Percentiles rank a stretch among this genome's conserved stretches.
Evolutionary conservation across 1,139 yeast species (phyloP).

Genomic region (Tardiomyces depauwii): DNA sequence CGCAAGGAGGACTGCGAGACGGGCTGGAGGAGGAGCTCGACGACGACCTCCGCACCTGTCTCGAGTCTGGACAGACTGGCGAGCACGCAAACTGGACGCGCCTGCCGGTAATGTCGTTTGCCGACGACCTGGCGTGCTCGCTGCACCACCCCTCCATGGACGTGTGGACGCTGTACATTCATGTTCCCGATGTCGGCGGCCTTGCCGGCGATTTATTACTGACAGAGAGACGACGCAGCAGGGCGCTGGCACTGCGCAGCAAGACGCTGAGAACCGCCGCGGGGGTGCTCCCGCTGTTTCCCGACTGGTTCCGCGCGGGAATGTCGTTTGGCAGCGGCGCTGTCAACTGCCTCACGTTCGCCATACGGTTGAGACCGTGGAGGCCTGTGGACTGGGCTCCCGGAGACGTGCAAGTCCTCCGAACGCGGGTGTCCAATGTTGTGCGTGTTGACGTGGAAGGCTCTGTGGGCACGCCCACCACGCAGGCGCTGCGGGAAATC

Average conservation of each 20-base stretch:
- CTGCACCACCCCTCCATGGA: background rate
- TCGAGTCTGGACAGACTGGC: background rate
- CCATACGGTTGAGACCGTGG: background rate
- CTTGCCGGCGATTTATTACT: background rate
- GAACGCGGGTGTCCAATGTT: background rate
- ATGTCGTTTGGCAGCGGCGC: background rate
- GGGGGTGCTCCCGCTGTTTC: background rate
- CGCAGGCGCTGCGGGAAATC: background rate
- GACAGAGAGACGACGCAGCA: background rate
- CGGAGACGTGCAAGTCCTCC: background rate
- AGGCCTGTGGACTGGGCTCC: background rate
- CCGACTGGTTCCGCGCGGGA: background rate
- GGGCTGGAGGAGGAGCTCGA: background rate
- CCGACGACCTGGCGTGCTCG: background rate
- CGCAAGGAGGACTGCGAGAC: background rate
- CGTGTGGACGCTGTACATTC: background rate
- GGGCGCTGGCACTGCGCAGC: background rate
- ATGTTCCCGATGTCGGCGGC: background rate
- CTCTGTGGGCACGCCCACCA: background rate
- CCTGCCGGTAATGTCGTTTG: background rate
- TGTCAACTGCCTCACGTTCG: background rate
- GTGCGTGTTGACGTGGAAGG: background rate
- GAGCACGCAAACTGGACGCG: background rate
- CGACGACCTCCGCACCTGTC: background rate
- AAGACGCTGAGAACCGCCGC: background rate